These are phyloP conservation scores for Cyclocybe aegerita DNA, from an alignment of 768 basidiomycete species.

Conservation along the genomic window DNA sequence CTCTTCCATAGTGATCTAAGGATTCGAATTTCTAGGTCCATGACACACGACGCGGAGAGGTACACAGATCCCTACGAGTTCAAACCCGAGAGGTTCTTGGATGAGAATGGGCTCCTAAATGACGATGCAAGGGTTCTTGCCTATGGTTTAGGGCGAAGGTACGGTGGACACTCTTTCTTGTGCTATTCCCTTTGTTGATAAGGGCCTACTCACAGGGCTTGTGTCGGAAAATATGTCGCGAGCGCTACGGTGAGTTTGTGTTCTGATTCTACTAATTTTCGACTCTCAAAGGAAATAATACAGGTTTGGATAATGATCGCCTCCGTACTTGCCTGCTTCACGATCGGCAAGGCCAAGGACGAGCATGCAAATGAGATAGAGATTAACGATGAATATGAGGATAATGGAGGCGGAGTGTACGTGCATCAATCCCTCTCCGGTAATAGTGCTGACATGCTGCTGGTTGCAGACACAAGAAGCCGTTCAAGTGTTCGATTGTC, in stretches of 20 bases:
- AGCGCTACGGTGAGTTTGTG: slow-evolving; percentile 6
- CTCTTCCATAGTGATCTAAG: neutral
- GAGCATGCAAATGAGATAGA: slow-evolving; percentile 17
- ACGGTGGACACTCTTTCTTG: neutral
- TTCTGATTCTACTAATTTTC: neutral
- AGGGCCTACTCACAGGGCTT: neutral
- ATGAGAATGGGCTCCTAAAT: slow-evolving; percentile 31
- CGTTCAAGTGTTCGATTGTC: too few species aligned
- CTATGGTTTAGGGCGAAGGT: slow-evolving; percentile 40
- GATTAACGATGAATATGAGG: slow-evolving; percentile 3
- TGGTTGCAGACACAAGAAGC: too few species aligned
- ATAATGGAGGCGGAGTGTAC: neutral
- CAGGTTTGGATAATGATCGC: slow-evolving; percentile 23
- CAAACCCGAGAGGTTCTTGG: slow-evolving; percentile 46
- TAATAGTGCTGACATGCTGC: too few species aligned
- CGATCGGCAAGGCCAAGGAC: slow-evolving; percentile 23
- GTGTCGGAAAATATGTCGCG: slow-evolving; percentile 21
- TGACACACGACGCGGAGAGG: slow-evolving; percentile 27
- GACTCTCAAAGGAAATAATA: neutral
- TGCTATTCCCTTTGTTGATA: neutral
- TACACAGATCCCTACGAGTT: slow-evolving; percentile 34
- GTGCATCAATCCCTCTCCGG: too few species aligned
- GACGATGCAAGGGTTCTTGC: slow-evolving; percentile 35
- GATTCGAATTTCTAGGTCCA: slow-evolving; percentile 22
- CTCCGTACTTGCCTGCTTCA: slow-evolving; percentile 25